These are phyloP conservation scores for Arachis stenosperma DNA, from an alignment of 306 rosid species.

Conservation along the genomic window DNA sequence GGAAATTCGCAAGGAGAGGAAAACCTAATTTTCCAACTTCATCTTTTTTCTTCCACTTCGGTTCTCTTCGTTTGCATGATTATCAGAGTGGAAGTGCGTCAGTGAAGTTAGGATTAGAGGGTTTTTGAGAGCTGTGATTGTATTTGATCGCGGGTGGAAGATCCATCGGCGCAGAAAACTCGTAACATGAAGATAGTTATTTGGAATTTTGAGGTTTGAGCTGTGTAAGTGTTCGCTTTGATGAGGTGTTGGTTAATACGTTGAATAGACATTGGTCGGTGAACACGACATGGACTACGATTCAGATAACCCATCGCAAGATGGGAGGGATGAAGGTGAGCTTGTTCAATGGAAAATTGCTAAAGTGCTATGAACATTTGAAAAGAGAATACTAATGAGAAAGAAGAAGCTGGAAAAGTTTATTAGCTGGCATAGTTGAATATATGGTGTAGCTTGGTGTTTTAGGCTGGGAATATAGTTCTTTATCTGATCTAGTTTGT, in stretches of 20 bases:
- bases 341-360: slow-evolving; percentile 22
- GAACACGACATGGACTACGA: slow-evolving; percentile 62
- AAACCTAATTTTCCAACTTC: slow-evolving; percentile 37
- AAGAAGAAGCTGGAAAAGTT: slow-evolving; percentile 2
- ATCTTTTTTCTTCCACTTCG: background rate
- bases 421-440: background rate
- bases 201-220: slow-evolving; percentile 13
- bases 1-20: background rate
- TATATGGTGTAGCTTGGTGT: slow-evolving; percentile 1
- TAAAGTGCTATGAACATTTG: slow-evolving; percentile 9
- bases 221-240: background rate
- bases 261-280: slow-evolving; percentile 38
- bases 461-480: slow-evolving; percentile 3
- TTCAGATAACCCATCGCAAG: slow-evolving; percentile 70
- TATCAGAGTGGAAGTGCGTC: slow-evolving; percentile 14
- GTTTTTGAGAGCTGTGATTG: background rate
- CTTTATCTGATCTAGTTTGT: slow-evolving; percentile 11
- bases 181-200: slow-evolving; percentile 6
- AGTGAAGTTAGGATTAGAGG: slow-evolving; percentile 30
- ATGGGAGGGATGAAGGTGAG: slow-evolving; percentile 87
- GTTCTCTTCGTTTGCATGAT: slow-evolving; percentile 5
- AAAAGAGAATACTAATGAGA: background rate
- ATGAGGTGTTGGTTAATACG: slow-evolving; percentile 27
- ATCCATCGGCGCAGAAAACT: background rate
- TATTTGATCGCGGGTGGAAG: background rate